Base-by-base conservation (phyloP, 306 rosid genomes). In the Malus sylvestris region DNA sequence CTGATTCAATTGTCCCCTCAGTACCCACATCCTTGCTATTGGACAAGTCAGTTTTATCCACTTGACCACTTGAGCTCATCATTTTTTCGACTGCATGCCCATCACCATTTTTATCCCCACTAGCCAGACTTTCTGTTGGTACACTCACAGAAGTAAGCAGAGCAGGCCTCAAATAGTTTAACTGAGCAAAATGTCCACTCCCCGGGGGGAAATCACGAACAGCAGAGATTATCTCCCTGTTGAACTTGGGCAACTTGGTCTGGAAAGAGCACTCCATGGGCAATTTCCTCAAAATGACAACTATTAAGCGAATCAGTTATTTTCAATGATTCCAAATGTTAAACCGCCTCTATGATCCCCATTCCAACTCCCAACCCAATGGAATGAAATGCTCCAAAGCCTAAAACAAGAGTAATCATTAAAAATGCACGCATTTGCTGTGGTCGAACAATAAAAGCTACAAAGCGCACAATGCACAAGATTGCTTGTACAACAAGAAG, bases 141-240 rank as follows among this genome's bases (percentile, higher is more conserved):
- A 3, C 66, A 72, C 76, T 79, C 42, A 76, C 67, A 9, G 6
- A 33, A 62, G 73, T 18, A 85, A 29, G 44, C 78, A 29, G 29
- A 46, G 18, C 72, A 18, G 65, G 74, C 32, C 5, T 63, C 46
- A 76, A 74, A 71, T 30, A 73, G 69, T 68, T 79, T 64, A 57
- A 70, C 13, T 67, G 74, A 68, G 61, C 79, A 80, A 11, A 10
- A 6, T 79, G 87, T 78, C 97, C 97, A 83, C 98, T 91, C 12
- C 86, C 92, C 1, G 75, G 83, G 3, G 97, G 97, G 70, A 78
- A 94, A 79, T 90, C 92, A 5, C 96, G 96, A 85, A 85, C 27
- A 12, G 93, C 89, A 42, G 86, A 90, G 72, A 89, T 74, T 70
- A 67, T 79, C 14, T 87, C 90, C 59, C 80, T 76, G 79, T 88